Evolutionary conservation across 345 rosid genomes (phyloP).

Genomic region (Dipteronia dyeriana): DNA sequence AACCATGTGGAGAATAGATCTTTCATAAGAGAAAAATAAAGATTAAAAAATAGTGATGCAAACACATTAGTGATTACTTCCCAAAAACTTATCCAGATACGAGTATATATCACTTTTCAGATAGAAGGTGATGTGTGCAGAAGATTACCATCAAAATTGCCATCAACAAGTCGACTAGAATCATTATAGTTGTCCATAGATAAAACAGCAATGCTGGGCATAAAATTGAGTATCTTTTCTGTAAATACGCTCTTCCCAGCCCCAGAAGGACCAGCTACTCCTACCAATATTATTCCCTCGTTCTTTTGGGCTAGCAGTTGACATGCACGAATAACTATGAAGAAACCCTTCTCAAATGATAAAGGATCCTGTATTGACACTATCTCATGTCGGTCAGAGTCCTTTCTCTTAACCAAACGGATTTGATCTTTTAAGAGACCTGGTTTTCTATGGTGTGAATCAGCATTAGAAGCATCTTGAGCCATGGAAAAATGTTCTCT

Average conservation of each 20-base stretch:
- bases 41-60: constrained; percentile 1
- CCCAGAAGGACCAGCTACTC: constrained; percentile 98
- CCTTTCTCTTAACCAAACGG: constrained; percentile 70
- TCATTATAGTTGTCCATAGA: constrained; percentile 98
- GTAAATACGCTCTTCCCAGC: constrained; percentile 98
- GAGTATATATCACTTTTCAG: not conserved
- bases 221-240: constrained; percentile 81
- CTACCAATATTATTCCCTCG: constrained; percentile 82
- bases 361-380: constrained; percentile 67
- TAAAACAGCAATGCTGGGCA: constrained; percentile 87
- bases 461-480: constrained; percentile 50
- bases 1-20: not conserved
- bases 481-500: constrained; percentile 42
- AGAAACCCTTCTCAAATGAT: constrained; percentile 95
- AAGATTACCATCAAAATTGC: constrained; percentile 83
- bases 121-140: constrained; percentile 7
- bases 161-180: constrained; percentile 86
- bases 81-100: not conserved
- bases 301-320: constrained; percentile 87
- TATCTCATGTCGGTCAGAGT: constrained; percentile 65
- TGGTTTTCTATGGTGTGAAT: constrained; percentile 55
- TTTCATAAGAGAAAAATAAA: not conserved
- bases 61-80: not conserved
- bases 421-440: constrained; percentile 93
- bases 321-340: constrained; percentile 82